Conservation (phyloP, 192 early-diverging fungal species). For the Coemansia guatemalensis region DNA sequence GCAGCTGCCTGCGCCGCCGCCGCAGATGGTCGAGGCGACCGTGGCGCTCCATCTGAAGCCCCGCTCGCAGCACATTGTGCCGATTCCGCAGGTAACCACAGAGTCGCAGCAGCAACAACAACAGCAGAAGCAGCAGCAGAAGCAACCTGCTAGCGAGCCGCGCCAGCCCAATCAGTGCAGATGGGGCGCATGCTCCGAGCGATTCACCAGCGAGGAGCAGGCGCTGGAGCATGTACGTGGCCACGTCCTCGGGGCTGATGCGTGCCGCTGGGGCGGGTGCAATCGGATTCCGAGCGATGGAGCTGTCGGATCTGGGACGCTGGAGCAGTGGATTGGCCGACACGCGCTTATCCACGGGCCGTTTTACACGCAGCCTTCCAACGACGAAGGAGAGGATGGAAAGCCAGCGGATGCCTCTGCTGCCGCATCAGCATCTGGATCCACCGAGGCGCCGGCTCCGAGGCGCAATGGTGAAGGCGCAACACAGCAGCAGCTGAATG, state of each 20-base stretch:
- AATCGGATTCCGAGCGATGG: constrained; percentile 30
- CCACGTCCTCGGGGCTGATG: constrained; percentile 29
- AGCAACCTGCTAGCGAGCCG: neutral
- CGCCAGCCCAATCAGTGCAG: constrained; percentile 13
- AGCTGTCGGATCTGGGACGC: neutral
- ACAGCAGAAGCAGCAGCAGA: neutral
- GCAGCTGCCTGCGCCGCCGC: constrained; percentile 7
- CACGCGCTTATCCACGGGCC: constrained; percentile 45
- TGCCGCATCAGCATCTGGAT: neutral
- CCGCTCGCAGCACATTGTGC: constrained; percentile 26
- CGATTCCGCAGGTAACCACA: constrained; percentile 30
- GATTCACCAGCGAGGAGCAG: constrained; percentile 30
- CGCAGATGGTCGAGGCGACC: constrained; percentile 6
- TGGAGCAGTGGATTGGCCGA: constrained; percentile 27
- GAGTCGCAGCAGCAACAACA: constrained; percentile 7
- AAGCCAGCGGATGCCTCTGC: neutral
- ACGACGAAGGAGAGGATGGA: neutral
- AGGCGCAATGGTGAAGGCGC: neutral
- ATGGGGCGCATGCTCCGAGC: constrained; percentile 34
- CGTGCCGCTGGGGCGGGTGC: constrained; percentile 45
- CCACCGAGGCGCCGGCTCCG: neutral
- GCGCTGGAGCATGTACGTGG: constrained; percentile 22
- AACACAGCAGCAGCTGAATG: constrained; percentile 5
- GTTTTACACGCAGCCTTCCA: constrained; percentile 16
- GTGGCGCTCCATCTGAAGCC: constrained; percentile 28